Evolutionary conservation across 805 yeast species (phyloP), one percentile per base, ranked within the genome.

Genomic region (Metschnikowia kunwiensis): DNA sequence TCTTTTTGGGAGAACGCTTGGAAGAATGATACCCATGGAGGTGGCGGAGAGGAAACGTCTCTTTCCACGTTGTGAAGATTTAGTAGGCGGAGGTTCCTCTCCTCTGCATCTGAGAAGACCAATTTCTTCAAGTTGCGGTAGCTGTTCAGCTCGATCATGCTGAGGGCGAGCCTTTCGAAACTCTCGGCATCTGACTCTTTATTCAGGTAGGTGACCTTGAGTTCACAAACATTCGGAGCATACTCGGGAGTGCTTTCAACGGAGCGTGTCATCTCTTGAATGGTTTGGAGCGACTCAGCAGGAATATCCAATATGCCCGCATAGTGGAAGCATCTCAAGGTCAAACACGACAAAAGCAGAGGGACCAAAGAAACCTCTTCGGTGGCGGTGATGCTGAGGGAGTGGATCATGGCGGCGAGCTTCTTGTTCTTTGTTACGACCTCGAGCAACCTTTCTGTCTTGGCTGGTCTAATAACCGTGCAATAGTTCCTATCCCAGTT

Each of bases 21-120:
- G 22, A 58, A 50, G 30, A 59, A 51, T 8, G 33, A 20, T n/a
- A 46, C 24, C 62, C 62, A 59, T 3, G 44, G 24, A 1, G 58
- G 50, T 8, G 27, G 32, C 7, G 29, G 15, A n/a, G 32, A 20
- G 13, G 24, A 24, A 5, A 23, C 26, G 16, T 11, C 26, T 20
- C 31, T 22, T 5, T 36, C 27, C 12, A 27, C 25, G 46, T 53
- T 51, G 37, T 27, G 18, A n/a, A 30, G 30, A 27, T 56, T 54
- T 34, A 56, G 42, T 9, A 35, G 25, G 17, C 37, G 36, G 13
- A 56, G 30, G 24, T 50, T 47, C 7, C 38, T 34, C 10, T 25
- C 40, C 10, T 36, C 34, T n/a, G 34, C 26, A 14, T 42, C 40
- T 19, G 41, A 40, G 30, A 58, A 50, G 22, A 49, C 52, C 13